A percentile compares a stretch with the other conserved stretches of the same genome.
phyloP scores from a whole-genome alignment of 2,329 filamentous ascomycete genomes.

The Drechslera avenae region DNA sequence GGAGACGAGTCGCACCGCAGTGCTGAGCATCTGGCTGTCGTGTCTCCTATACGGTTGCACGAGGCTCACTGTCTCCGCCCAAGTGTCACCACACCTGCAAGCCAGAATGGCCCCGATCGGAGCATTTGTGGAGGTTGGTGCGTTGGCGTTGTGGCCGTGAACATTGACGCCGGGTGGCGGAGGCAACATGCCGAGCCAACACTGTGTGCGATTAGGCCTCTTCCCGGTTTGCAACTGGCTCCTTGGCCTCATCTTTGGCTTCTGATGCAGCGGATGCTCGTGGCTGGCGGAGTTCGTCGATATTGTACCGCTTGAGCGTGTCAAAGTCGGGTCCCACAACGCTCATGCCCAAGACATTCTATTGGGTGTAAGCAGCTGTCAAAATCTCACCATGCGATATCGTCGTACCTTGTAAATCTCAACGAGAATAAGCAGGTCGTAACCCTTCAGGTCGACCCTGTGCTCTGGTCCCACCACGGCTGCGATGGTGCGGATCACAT shows the following conservation, averaged over 20 bases:
- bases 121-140: conserved; percentile 16
- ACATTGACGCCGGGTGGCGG: conserved; percentile 2
- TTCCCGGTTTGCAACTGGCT: conserved; percentile 21
- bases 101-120: conserved; percentile 23
- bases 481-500: conserved; percentile 74
- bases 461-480: conserved; percentile 68
- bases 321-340: conserved; percentile 79
- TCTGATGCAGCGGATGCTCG: conserved; percentile 25
- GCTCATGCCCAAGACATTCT: conserved; percentile 79
- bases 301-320: conserved; percentile 74
- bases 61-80: conserved; percentile 12
- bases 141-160: conserved; percentile 5
- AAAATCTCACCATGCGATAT: conserved; percentile 19
- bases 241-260: conserved; percentile 4
- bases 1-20: conserved; percentile 35
- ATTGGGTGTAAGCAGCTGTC: conserved; percentile 26
- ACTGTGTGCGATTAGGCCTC: conserved; percentile 26
- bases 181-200: conserved; percentile 1
- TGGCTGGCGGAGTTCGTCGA: conserved; percentile 72
- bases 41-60: conserved; percentile 16
- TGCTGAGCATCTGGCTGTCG: conserved; percentile 21
- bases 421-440: conserved; percentile 78
- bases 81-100: conserved; percentile 25
- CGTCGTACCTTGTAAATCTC: conserved; percentile 78
- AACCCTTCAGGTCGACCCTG: conserved; percentile 76